Conservation (phyloP, 805 yeast species). For the Candida michaelii region DNA sequence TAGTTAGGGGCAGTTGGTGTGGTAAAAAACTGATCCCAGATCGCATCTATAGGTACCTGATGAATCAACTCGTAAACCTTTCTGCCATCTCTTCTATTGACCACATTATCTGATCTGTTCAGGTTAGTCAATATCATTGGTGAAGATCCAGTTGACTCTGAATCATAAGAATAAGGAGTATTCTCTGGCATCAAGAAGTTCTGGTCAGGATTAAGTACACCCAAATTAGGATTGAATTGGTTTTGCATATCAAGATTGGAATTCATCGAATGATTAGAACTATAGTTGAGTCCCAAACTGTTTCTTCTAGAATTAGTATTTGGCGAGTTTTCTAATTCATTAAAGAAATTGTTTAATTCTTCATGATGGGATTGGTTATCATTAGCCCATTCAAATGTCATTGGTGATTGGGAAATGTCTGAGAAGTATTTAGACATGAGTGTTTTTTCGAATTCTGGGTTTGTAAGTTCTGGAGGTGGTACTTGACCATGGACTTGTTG, state of each 20-base stretch:
- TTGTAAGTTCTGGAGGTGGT: background rate
- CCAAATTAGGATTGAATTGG: background rate
- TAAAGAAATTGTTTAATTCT: conserved; percentile 14
- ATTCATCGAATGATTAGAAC: conserved; percentile 1
- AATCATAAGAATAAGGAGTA: conserved; percentile 15
- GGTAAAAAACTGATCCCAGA: conserved; percentile 67
- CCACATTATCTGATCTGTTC: background rate
- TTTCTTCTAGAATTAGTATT: conserved; percentile 16
- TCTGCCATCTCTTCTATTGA: conserved; percentile 45
- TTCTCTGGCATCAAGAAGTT: background rate
- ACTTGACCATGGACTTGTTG: too few relatives aligned
- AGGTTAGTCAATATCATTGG: conserved; percentile 15
- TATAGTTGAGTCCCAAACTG: conserved; percentile 1
- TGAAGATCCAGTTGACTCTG: conserved; percentile 17
- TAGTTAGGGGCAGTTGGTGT: conserved; percentile 3
- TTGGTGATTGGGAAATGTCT: conserved; percentile 5
- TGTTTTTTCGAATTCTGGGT: background rate
- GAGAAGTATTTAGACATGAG: background rate
- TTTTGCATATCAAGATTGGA: background rate
- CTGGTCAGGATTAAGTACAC: background rate
- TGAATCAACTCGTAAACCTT: conserved; percentile 59
- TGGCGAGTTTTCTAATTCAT: conserved; percentile 17
- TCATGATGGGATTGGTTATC: conserved; percentile 8
- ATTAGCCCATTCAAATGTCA: conserved; percentile 16
- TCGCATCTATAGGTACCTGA: conserved; percentile 62